Evolutionary conservation across 2,329 filamentous ascomycete species (phyloP).

Genomic region (Calonectria montana): DNA sequence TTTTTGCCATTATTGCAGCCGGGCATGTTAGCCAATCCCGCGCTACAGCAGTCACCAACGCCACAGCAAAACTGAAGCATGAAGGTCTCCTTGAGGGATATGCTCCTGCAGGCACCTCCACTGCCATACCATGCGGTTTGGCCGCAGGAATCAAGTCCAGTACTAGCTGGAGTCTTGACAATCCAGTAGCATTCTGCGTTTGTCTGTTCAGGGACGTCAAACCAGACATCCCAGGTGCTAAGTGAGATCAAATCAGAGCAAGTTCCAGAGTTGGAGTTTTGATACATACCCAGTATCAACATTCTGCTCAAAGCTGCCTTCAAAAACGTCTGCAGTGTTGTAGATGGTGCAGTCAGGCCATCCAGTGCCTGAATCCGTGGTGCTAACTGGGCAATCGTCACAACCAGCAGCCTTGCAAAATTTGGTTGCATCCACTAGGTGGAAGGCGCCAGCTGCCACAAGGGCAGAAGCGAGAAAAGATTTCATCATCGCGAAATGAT

Average conservation of each 20-base stretch:
- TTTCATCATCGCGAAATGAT: not conserved
- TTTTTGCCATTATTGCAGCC: not conserved
- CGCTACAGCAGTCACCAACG: not conserved
- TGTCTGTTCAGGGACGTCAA: not conserved
- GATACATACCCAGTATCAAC: not conserved
- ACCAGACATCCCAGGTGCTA: not conserved
- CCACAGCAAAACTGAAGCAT: slow-evolving; percentile 1
- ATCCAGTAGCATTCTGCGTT: not conserved
- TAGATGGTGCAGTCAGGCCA: not conserved
- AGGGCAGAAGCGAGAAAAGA: not conserved
- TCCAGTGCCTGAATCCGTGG: not conserved
- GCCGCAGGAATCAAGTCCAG: not conserved
- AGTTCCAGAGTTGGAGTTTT: not conserved
- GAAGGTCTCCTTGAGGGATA: not conserved
- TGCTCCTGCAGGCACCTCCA: not conserved
- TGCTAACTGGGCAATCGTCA: not conserved
- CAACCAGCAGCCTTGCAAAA: not conserved
- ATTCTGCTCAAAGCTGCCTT: not conserved
- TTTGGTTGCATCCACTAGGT: not conserved
- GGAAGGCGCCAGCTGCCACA: not conserved
- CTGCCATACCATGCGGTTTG: not conserved
- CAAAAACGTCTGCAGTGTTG: not conserved
- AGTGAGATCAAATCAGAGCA: not conserved
- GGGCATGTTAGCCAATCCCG: not conserved
- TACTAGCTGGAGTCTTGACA: not conserved